Percentiles rank a stretch among this genome's conserved stretches.
phyloP scores from a whole-genome alignment of 768 basidiomycete species.

The Kwoniella dendrophila region DNA sequence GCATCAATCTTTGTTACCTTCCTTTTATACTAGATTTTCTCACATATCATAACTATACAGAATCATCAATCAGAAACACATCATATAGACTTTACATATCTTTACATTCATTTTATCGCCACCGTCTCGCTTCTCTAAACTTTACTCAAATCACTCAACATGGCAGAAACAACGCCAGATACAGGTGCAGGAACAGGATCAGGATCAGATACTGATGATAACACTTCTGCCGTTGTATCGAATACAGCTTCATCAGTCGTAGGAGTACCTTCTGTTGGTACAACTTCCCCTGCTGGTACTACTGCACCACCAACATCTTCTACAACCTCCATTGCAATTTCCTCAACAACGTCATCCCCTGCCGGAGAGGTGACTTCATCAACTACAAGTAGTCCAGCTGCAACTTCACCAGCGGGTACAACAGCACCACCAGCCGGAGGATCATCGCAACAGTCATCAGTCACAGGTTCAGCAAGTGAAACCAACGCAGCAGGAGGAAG shows the following conservation, averaged over 20 bases:
- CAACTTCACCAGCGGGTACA: not conserved
- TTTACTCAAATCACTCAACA: constrained; percentile 2
- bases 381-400: not conserved
- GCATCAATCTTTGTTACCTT: too few relatives aligned
- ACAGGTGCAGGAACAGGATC: not conserved
- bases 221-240: not conserved
- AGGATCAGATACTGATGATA: constrained; percentile 1
- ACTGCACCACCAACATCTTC: constrained; percentile 5
- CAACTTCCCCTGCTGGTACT: constrained; percentile 7
- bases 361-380: constrained; percentile 7
- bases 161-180: constrained; percentile 11
- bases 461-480: not conserved
- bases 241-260: constrained; percentile 6
- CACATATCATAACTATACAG: not conserved
- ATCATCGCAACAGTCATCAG: not conserved
- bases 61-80: constrained; percentile 6
- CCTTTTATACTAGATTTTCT: too few relatives aligned
- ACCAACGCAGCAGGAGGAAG: not conserved
- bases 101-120: too few relatives aligned
- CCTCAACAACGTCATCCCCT: not conserved
- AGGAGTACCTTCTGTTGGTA: constrained; percentile 4
- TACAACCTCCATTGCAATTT: constrained; percentile 2
- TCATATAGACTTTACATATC: too few relatives aligned
- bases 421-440: not conserved
- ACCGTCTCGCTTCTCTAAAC: not conserved